phyloP scores from a whole-genome alignment of 2,329 filamentous ascomycete species.

The Plenodomus biglobosus region DNA sequence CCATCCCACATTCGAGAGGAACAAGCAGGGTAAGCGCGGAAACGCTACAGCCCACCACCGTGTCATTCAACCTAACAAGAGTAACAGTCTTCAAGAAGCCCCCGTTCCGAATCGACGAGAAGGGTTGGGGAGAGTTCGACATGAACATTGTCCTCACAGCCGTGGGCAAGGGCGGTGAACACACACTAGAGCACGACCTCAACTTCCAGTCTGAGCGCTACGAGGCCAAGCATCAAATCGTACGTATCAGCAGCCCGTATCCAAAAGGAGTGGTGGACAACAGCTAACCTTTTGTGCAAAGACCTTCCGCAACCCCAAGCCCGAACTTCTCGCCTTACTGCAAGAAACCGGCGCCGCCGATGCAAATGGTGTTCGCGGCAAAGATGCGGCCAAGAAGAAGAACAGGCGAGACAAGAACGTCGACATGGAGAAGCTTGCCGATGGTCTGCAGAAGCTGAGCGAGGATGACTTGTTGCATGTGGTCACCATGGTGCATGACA shows the following conservation, averaged over 20 bases:
- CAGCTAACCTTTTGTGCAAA: slow-evolving; percentile 31
- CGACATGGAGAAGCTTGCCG: slow-evolving; percentile 96
- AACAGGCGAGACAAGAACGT: slow-evolving; percentile 67
- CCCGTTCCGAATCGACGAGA: slow-evolving; percentile 86
- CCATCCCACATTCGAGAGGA: slow-evolving; percentile 89
- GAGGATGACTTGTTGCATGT: slow-evolving; percentile 94
- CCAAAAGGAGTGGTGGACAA: background rate
- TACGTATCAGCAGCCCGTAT: slow-evolving; percentile 43
- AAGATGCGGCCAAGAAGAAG: slow-evolving; percentile 75
- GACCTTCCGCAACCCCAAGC: slow-evolving; percentile 90
- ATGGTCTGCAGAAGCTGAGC: slow-evolving; percentile 81
- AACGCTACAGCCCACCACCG: background rate
- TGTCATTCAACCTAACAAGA: background rate
- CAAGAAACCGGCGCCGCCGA: slow-evolving; percentile 79
- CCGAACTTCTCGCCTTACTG: slow-evolving; percentile 75
- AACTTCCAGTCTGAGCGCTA: slow-evolving; percentile 85
- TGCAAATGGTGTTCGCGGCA: slow-evolving; percentile 63
- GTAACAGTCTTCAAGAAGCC: slow-evolving; percentile 67
- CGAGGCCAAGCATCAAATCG: slow-evolving; percentile 76
- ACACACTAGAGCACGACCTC: slow-evolving; percentile 80
- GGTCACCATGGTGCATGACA: slow-evolving; percentile 97
- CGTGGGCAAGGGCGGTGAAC: slow-evolving; percentile 81
- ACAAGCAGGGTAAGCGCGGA: slow-evolving; percentile 68
- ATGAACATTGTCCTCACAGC: slow-evolving; percentile 83
- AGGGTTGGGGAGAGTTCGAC: slow-evolving; percentile 99